Evolutionary conservation across 1,284 basidiomycete species (phyloP).

Genomic region (Rhodotorula sp.): DNA sequence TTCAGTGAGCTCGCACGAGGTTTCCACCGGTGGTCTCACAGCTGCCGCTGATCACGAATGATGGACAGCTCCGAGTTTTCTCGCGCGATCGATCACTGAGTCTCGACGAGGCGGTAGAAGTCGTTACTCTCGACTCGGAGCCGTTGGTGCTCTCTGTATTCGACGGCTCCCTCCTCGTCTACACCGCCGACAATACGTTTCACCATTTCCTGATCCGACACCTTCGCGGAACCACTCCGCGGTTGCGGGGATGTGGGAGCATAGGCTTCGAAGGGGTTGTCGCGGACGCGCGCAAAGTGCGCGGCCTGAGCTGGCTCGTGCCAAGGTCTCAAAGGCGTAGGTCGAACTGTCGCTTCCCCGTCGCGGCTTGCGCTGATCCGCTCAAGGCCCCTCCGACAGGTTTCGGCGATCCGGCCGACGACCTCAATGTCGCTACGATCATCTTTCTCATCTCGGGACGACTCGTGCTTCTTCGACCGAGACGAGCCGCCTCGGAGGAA

Average conservation of each 20-base stretch:
- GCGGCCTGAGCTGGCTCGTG: slow-evolving; percentile 96
- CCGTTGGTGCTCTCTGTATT: slow-evolving; percentile 85
- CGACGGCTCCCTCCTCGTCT: slow-evolving; percentile 94
- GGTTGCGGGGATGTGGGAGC: slow-evolving; percentile 85
- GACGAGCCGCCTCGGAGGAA: slow-evolving; percentile 64
- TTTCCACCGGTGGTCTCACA: not conserved
- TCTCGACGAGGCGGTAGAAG: slow-evolving; percentile 63
- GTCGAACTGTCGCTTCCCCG: slow-evolving; percentile 43
- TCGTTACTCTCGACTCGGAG: slow-evolving; percentile 92
- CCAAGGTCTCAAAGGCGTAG: slow-evolving; percentile 86
- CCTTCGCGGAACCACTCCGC: slow-evolving; percentile 70
- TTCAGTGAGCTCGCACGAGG: slow-evolving; percentile 58
- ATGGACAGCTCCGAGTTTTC: slow-evolving; percentile 76
- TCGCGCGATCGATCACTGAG: slow-evolving; percentile 89
- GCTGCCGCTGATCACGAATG: slow-evolving; percentile 16
- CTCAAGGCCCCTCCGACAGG: slow-evolving; percentile 54
- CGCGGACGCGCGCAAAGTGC: slow-evolving; percentile 74
- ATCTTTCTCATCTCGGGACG: slow-evolving; percentile 95
- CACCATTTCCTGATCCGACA: slow-evolving; percentile 90
- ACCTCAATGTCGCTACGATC: slow-evolving; percentile 89
- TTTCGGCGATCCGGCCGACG: slow-evolving; percentile 88
- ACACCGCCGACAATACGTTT: slow-evolving; percentile 93
- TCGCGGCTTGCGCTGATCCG: not conserved
- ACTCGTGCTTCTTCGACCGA: slow-evolving; percentile 69
- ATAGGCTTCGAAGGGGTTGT: slow-evolving; percentile 94